phyloP scores from a whole-genome alignment of 1,139 yeast species.

The Candida labiduridarum region DNA sequence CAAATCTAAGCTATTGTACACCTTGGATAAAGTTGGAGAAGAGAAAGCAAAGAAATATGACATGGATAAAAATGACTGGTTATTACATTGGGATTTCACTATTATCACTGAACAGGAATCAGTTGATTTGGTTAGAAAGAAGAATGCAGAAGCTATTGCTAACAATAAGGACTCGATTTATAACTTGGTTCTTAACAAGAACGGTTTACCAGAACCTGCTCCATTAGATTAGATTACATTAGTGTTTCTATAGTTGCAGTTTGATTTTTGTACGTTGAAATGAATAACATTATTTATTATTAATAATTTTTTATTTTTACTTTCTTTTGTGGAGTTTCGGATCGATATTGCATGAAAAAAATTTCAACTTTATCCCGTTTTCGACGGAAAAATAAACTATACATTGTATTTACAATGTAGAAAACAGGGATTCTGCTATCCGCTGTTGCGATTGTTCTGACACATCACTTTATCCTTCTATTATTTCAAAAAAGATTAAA shows the following conservation, averaged over 20 bases:
- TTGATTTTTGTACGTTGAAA: not conserved
- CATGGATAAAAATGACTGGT: conserved; percentile 27
- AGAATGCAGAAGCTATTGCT: conserved; percentile 21
- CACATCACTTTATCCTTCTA: no score
- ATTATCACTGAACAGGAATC: conserved; percentile 24
- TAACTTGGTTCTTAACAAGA: conserved; percentile 18
- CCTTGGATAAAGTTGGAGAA: conserved; percentile 21
- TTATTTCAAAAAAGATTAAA: no score
- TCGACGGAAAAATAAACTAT: not conserved
- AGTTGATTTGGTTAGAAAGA: conserved; percentile 15
- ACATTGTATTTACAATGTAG: not conserved
- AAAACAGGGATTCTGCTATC: not conserved
- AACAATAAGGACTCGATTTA: conserved; percentile 9
- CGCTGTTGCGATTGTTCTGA: not conserved
- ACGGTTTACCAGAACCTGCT: conserved; percentile 21
- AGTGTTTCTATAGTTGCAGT: not conserved
- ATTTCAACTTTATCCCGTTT: not conserved
- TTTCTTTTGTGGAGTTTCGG: not conserved
- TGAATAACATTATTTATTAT: not conserved
- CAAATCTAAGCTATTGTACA: conserved; percentile 22
- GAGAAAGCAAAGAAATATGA: conserved; percentile 22
- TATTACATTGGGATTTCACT: conserved; percentile 26
- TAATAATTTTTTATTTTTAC: not conserved
- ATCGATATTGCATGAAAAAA: not conserved
- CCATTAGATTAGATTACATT: conserved; percentile 14